Conservation (phyloP, 371 early-diverging fungal species). For the Circinella umbellata region DNA sequence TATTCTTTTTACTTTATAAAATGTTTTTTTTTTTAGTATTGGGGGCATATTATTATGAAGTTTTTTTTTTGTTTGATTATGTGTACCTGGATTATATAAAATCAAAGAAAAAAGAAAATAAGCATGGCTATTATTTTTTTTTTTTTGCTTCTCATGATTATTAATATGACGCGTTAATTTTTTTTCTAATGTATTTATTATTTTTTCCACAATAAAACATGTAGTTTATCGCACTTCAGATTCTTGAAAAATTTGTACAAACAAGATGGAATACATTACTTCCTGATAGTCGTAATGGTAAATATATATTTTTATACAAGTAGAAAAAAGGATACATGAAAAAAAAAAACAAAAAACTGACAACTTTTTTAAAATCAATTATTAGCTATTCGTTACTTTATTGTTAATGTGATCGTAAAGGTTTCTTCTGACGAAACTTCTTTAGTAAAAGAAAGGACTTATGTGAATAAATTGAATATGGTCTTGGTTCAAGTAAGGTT, state of each 20-base stretch:
- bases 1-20: too few relatives aligned
- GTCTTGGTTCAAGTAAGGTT: slow-evolving; percentile 88
- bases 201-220: not conserved
- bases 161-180: not conserved
- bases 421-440: slow-evolving; percentile 84
- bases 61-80: not conserved
- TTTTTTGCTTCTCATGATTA: too few relatives aligned
- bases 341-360: too few relatives aligned
- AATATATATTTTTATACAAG: not conserved
- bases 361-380: not conserved
- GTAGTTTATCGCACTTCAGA: slow-evolving; percentile 96
- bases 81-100: not conserved
- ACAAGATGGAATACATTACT: slow-evolving; percentile 97
- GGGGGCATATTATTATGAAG: too few relatives aligned
- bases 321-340: not conserved
- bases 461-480: slow-evolving; percentile 92
- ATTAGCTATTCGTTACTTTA: slow-evolving; percentile 91
- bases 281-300: slow-evolving; percentile 88
- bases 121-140: too few relatives aligned
- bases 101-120: not conserved
- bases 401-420: slow-evolving; percentile 89
- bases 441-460: slow-evolving; percentile 72
- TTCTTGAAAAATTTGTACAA: slow-evolving; percentile 97
- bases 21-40: not conserved
- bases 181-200: slow-evolving; percentile 6